phyloP scores from a whole-genome alignment of 176 grass and related monocot species.

The Carex myosuroides region DNA sequence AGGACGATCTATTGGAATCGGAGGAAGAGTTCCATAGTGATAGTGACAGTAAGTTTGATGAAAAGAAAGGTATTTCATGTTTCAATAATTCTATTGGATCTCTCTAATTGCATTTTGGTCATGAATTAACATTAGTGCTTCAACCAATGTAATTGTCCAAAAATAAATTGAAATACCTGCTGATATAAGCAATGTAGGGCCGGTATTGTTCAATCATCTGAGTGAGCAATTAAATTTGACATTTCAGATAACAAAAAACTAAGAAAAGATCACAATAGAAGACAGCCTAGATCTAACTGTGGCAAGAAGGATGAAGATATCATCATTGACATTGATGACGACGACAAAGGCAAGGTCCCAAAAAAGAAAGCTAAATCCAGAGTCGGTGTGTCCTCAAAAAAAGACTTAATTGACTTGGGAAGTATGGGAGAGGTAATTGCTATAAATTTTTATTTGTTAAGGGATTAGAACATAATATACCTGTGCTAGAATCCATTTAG shows the following conservation, averaged over 20 bases:
- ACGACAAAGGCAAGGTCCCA: neutral
- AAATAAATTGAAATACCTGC: neutral
- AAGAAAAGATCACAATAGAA: slow-evolving; percentile 45
- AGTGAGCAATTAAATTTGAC: neutral
- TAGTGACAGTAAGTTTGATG: slow-evolving; percentile 8
- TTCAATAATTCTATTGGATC: neutral
- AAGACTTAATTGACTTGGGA: slow-evolving; percentile 30
- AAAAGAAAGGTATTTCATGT: slow-evolving; percentile 1
- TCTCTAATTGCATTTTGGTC: neutral
- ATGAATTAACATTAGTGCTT: neutral
- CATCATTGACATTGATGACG: neutral
- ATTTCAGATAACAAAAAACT: slow-evolving; percentile 34
- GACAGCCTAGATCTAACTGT: slow-evolving; percentile 28
- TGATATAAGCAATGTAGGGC: neutral
- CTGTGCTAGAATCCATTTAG: slow-evolving; percentile 19
- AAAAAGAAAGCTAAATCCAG: slow-evolving; percentile 22
- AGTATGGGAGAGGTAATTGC: slow-evolving; percentile 51
- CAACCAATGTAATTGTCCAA: neutral
- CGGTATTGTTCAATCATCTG: neutral
- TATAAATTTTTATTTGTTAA: neutral
- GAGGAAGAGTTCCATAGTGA: neutral
- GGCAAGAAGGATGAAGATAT: slow-evolving; percentile 18
- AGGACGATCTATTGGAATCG: slow-evolving; percentile 57
- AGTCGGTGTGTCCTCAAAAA: slow-evolving; percentile 16
- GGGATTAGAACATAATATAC: neutral